phyloP scores from a whole-genome alignment of 805 yeast genomes.

The Zygosaccharomyces pseudorouxii region DNA sequence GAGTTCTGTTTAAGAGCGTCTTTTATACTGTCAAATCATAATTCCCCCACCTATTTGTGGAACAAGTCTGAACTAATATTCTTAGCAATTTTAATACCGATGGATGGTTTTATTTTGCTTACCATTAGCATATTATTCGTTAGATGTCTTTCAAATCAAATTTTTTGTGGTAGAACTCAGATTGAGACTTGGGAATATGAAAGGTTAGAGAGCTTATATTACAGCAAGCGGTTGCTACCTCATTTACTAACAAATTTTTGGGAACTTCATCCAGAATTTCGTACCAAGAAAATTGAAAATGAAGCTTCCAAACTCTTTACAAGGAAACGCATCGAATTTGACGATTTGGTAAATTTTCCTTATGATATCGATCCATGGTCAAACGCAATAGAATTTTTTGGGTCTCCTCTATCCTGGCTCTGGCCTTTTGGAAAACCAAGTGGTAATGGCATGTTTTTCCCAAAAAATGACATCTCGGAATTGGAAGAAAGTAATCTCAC shows the following conservation, averaged over 20 bases:
- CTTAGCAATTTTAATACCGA: conserved; percentile 50
- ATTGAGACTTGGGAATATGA: conserved; percentile 93
- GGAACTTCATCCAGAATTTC: conserved; percentile 37
- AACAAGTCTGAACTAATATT: conserved; percentile 49
- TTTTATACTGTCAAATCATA: conserved; percentile 44
- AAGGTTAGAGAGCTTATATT: conserved; percentile 63
- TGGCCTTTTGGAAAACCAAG: conserved; percentile 65
- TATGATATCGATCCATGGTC: conserved; percentile 63
- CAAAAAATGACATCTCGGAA: conserved; percentile 48
- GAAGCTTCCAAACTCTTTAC: conserved; percentile 15
- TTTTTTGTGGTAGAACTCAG: conserved; percentile 70
- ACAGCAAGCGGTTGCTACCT: conserved; percentile 45
- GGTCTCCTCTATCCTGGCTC: conserved; percentile 60
- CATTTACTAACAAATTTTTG: conserved; percentile 43
- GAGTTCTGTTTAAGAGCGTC: conserved; percentile 40
- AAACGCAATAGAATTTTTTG: conserved; percentile 53
- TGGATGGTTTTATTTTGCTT: conserved; percentile 54
- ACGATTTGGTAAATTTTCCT: conserved; percentile 69
- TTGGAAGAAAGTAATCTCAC: conserved; percentile 26
- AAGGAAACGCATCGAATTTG: conserved; percentile 42
- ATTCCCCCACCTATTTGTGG: conserved; percentile 54
- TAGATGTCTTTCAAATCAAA: conserved; percentile 54
- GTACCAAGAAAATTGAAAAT: conserved; percentile 12
- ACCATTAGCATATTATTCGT: conserved; percentile 56
- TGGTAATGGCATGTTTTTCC: conserved; percentile 56